These are phyloP conservation scores for Phanerochaete carnosa DNA, from an alignment of 768 basidiomycete species.

Conservation along the genomic window DNA sequence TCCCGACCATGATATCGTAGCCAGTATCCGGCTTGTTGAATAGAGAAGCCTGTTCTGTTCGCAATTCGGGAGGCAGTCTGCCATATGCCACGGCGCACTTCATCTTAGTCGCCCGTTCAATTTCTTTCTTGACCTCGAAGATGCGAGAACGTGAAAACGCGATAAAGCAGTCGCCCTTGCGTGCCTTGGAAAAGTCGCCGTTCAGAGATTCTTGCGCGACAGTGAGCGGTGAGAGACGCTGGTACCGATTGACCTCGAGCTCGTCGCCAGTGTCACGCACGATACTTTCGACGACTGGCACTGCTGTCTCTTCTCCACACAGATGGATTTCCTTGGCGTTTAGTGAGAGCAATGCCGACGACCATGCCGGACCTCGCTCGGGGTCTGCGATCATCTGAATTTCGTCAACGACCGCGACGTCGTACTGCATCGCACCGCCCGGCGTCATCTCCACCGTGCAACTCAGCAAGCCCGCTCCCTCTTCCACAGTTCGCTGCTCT, in stretches of 20 bases:
- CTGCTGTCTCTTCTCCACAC: slow-evolving; percentile 92
- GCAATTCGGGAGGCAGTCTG: slow-evolving; percentile 83
- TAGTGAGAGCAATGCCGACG: slow-evolving; percentile 71
- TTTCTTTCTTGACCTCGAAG: slow-evolving; percentile 66
- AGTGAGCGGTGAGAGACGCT: slow-evolving; percentile 82
- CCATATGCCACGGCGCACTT: slow-evolving; percentile 94
- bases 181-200: slow-evolving; percentile 56
- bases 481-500: slow-evolving; percentile 70
- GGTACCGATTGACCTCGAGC: slow-evolving; percentile 73
- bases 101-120: slow-evolving; percentile 72
- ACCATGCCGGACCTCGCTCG: slow-evolving; percentile 81
- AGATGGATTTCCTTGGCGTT: slow-evolving; percentile 84
- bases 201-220: slow-evolving; percentile 64
- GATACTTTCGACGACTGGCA: slow-evolving; percentile 71
- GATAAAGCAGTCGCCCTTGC: slow-evolving; percentile 88
- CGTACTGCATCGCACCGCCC: slow-evolving; percentile 32
- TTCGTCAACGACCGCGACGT: slow-evolving; percentile 94
- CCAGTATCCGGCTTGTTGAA: slow-evolving; percentile 87
- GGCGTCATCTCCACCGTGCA: slow-evolving; percentile 95
- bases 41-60: slow-evolving; percentile 86
- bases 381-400: slow-evolving; percentile 92
- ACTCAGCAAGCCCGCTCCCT: slow-evolving; percentile 54
- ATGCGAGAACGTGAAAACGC: slow-evolving; percentile 77
- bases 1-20: slow-evolving; percentile 88
- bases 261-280: slow-evolving; percentile 81